Evolutionary conservation across 495 filamentous ascomycete species (phyloP).

Genomic region (Opeltia flavorubescens): DNA sequence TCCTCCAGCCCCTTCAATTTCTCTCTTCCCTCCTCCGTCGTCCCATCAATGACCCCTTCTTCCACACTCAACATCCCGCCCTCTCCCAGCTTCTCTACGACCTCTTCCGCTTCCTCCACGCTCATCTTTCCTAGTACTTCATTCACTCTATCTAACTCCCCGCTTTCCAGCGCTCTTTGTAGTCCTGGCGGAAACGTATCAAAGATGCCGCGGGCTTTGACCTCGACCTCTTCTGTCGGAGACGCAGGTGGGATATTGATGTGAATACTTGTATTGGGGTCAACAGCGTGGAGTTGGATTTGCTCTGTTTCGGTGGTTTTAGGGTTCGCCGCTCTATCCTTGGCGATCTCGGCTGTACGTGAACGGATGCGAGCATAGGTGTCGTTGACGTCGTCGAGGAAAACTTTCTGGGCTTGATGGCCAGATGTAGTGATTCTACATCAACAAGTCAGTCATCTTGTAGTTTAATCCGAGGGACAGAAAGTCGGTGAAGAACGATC

Average conservation of each 20-base stretch:
- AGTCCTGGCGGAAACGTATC: conserved; percentile 71
- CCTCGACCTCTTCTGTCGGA: conserved; percentile 50
- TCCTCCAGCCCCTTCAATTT: conserved; percentile 67
- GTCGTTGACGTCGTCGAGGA: conserved; percentile 78
- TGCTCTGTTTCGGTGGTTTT: conserved; percentile 54
- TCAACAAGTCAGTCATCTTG: no score
- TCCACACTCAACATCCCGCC: conserved; percentile 72
- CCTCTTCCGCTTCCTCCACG: conserved; percentile 80
- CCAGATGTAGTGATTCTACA: conserved; percentile 74
- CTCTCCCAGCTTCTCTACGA: conserved; percentile 73
- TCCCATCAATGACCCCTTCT: conserved; percentile 86
- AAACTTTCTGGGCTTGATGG: conserved; percentile 85
- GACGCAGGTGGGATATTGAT: conserved; percentile 55
- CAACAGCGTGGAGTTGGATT: conserved; percentile 92
- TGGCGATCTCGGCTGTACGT: conserved; percentile 55
- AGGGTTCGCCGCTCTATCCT: conserved; percentile 49
- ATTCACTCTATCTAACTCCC: conserved; percentile 87
- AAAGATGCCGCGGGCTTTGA: conserved; percentile 59
- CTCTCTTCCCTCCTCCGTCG: conserved; percentile 77
- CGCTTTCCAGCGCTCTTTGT: conserved; percentile 65
- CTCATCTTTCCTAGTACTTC: conserved; percentile 89
- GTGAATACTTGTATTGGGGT: conserved; percentile 84
- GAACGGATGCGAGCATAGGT: conserved; percentile 72
- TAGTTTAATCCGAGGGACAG: conserved; percentile 3
- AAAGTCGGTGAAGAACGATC: conserved; percentile 8